phyloP scores from a whole-genome alignment of 179 eudicot species.

The Silene vulgaris region DNA sequence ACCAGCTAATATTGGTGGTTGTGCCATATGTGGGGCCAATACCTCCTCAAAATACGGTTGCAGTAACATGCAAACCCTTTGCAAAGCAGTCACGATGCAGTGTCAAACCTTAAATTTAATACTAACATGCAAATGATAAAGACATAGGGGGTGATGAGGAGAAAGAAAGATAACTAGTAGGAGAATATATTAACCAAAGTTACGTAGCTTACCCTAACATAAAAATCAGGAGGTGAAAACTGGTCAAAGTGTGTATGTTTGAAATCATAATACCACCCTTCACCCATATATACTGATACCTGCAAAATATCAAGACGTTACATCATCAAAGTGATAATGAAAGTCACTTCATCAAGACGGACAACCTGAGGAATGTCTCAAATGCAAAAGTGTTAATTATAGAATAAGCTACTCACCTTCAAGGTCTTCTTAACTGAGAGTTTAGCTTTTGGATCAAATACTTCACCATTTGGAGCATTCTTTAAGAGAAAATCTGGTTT shows the following conservation, averaged over 20 bases:
- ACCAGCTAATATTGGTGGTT: neutral
- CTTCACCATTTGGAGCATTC: conserved; percentile 41
- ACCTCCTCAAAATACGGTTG: neutral
- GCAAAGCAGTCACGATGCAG: neutral
- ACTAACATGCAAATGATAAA: neutral
- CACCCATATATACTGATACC: conserved; percentile 78
- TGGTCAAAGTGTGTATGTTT: conserved; percentile 64
- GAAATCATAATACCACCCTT: conserved; percentile 83
- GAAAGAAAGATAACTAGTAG: neutral
- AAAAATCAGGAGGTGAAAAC: conserved; percentile 83
- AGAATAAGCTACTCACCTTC: conserved; percentile 43
- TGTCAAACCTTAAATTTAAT: neutral
- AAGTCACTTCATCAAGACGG: neutral
- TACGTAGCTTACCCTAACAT: conserved; percentile 51
- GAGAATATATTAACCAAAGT: neutral
- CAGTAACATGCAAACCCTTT: neutral
- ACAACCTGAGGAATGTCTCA: neutral
- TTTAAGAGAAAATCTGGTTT: conserved; percentile 67
- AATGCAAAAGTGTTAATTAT: neutral
- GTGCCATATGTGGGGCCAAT: neutral
- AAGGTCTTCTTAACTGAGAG: conserved; percentile 45
- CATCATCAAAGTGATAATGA: conserved; percentile 14
- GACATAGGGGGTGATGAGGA: neutral
- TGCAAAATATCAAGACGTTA: conserved; percentile 25
- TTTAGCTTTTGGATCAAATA: conserved; percentile 53